Conservation (phyloP, 345 rosid genomes). For the Hibiscus mutabilis region DNA sequence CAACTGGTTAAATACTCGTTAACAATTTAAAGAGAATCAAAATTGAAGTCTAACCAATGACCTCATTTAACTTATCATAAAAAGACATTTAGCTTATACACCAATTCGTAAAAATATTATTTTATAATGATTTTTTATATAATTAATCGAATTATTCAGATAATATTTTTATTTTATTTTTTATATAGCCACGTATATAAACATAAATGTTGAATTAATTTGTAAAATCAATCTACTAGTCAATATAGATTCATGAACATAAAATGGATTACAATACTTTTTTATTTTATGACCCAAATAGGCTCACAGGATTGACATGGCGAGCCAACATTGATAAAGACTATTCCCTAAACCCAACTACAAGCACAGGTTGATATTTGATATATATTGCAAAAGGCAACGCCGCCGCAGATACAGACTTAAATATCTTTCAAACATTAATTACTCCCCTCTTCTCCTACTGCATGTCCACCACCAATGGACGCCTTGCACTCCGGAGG, state of each 20-base stretch:
- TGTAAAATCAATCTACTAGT: neutral
- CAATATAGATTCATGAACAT: neutral
- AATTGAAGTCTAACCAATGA: too few species aligned
- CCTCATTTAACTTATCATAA: too few species aligned
- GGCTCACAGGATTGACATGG: slow-evolving; percentile 8
- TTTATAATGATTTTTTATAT: too few species aligned
- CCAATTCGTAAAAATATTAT: too few species aligned
- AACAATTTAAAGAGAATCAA: too few species aligned
- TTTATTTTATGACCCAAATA: neutral
- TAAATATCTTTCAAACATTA: slow-evolving; percentile 6
- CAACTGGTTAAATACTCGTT: too few species aligned
- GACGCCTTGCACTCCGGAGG: neutral
- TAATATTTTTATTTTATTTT: too few species aligned
- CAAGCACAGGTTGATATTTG: neutral
- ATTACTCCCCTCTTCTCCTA: neutral
- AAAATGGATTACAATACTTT: neutral
- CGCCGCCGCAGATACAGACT: neutral
- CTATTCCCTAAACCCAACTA: neutral
- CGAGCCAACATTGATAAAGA: neutral
- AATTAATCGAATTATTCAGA: too few species aligned
- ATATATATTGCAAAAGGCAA: neutral
- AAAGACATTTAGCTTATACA: too few species aligned
- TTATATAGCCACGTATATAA: too few species aligned
- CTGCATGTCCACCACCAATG: neutral
- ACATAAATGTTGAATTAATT: too few species aligned